Percentiles rank a stretch among this genome's conserved stretches.
These are phyloP conservation scores for Populus euphratica DNA, from an alignment of 345 rosid species.

Conservation along the genomic window DNA sequence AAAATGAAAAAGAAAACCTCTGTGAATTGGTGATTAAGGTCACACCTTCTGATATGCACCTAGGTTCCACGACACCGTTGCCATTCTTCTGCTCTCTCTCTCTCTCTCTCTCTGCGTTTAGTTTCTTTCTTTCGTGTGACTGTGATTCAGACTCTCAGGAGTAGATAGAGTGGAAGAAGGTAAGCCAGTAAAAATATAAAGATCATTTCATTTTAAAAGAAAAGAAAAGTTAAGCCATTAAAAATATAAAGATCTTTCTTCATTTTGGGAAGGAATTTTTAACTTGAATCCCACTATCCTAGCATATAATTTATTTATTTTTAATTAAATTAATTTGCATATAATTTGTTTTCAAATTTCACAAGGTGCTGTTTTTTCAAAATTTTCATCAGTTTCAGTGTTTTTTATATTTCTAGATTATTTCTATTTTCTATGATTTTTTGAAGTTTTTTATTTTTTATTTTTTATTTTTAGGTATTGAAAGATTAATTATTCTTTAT, in stretches of 20 bases:
- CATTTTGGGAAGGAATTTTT: not conserved
- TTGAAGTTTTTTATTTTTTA: too few species aligned
- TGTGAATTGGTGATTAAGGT: not conserved
- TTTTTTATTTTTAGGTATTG: too few species aligned
- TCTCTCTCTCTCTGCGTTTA: not conserved
- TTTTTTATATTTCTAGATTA: too few species aligned
- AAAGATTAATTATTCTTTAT: too few species aligned
- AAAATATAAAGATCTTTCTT: not conserved
- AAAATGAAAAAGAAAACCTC: not conserved
- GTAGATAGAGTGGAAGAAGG: not conserved
- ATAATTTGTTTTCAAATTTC: too few species aligned
- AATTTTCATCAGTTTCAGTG: too few species aligned
- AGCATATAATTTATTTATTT: too few species aligned
- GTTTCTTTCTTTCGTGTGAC: not conserved
- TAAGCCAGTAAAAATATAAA: constrained; percentile 12
- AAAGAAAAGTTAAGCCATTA: not conserved
- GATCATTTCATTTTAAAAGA: constrained; percentile 4
- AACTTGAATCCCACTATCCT: too few species aligned
- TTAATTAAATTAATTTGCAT: too few species aligned
- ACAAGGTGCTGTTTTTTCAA: too few species aligned
- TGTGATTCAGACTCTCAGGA: too few species aligned
- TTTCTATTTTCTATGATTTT: too few species aligned
- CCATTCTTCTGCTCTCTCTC: constrained; percentile 20
- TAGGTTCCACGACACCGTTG: constrained; percentile 39
- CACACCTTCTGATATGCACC: constrained; percentile 42